Evolutionary conservation across 2,329 filamentous ascomycete genomes (phyloP).

Genomic region (Ophiostoma novo-ulmi): DNA sequence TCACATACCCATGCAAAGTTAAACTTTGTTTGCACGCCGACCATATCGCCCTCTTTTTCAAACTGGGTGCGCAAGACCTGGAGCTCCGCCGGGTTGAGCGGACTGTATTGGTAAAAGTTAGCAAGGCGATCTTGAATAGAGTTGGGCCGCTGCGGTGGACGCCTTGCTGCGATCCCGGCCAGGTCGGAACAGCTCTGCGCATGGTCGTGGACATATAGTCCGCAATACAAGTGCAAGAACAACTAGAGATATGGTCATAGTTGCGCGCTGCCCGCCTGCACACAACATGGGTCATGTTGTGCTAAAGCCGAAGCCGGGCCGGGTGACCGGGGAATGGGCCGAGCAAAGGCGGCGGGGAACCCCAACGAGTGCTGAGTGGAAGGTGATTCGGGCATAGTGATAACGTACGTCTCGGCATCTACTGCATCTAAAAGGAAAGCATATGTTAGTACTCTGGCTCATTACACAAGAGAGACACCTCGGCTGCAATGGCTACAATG

Average conservation of each 20-base stretch:
- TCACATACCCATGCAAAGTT: conserved; percentile 91
- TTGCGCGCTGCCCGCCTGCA: neutral
- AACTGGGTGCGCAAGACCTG: conserved; percentile 90
- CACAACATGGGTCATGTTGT: neutral
- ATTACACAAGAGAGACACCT: neutral
- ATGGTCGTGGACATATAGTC: neutral
- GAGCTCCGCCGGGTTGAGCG: conserved; percentile 85
- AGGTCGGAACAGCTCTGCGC: neutral
- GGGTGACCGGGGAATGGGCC: neutral
- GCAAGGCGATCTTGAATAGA: neutral
- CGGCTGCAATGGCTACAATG: neutral
- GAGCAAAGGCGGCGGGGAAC: neutral
- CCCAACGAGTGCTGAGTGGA: neutral
- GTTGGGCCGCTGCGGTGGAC: neutral
- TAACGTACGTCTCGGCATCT: conserved; percentile 82
- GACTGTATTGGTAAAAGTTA: conserved; percentile 45
- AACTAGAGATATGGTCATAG: neutral
- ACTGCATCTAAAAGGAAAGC: conserved; percentile 70
- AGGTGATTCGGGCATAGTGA: neutral
- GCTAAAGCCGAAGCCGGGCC: neutral
- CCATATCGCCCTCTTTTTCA: conserved; percentile 95
- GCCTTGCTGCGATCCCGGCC: neutral
- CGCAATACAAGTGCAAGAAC: neutral
- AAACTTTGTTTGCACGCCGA: conserved; percentile 97
- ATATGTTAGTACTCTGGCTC: neutral